phyloP scores from a whole-genome alignment of 768 basidiomycete species.

The Lentinula aciculospora region DNA sequence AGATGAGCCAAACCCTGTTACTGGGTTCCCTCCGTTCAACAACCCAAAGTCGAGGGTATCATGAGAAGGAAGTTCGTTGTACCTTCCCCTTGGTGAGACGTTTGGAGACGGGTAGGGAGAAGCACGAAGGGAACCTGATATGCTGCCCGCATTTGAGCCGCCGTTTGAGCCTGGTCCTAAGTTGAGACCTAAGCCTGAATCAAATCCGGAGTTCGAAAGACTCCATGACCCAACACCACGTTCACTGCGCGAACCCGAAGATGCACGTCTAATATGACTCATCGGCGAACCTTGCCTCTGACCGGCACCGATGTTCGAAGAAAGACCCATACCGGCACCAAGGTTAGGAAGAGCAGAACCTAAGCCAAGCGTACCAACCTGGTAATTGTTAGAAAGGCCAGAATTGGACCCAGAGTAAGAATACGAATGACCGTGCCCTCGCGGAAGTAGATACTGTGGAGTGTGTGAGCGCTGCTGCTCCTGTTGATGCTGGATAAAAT shows the following conservation, averaged over 20 bases:
- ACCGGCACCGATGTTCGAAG: not conserved
- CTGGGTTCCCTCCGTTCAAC: conserved; percentile 1
- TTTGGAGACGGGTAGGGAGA: conserved; percentile 56
- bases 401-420: conserved; percentile 6
- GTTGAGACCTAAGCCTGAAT: not conserved
- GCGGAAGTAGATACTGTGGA: conserved; percentile 2
- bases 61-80: conserved; percentile 41
- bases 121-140: conserved; percentile 1
- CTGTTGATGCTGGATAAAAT: conserved; percentile 7
- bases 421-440: conserved; percentile 11
- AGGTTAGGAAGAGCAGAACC: conserved; percentile 10
- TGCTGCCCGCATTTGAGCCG: not conserved
- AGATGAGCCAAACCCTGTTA: not conserved
- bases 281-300: not conserved
- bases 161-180: conserved; percentile 1
- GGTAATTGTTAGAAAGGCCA: not conserved
- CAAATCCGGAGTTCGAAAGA: not conserved
- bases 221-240: conserved; percentile 2
- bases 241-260: conserved; percentile 7
- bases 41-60: conserved; percentile 5
- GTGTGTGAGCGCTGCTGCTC: conserved; percentile 5
- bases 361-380: conserved; percentile 3
- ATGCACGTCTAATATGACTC: conserved; percentile 1
- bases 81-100: conserved; percentile 52
- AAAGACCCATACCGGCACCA: conserved; percentile 7